Evolutionary conservation across 139 green algal species (phyloP), one percentile per base, ranked within the genome.

Genomic region (Nannochloris sp.): DNA sequence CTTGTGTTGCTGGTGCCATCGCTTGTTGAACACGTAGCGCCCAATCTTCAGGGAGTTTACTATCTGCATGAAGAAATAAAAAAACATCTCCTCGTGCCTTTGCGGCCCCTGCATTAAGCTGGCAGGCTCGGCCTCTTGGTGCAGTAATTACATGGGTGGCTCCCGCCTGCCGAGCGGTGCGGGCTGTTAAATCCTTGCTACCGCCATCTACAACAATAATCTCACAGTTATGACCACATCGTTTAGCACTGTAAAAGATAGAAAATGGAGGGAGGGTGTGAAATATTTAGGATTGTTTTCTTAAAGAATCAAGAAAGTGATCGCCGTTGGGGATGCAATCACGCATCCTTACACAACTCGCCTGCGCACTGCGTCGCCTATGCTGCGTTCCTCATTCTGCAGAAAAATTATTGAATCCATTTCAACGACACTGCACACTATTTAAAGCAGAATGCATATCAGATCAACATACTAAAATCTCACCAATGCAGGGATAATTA

Each of bases 11-110:
- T 38, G 3, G 14, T 7, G 51, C 12, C 10, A 59, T 10, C 9
- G 51, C 10, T 12, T 34, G 9, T 29, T 29, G 14, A 7, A 65
- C 7, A 14, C 53, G 13, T 34, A 65, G 14, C 14, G 7, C 19
- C 5, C 72, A 87, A 31, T 53, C 9, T 0, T 29, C 10, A 4
- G 85, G 82, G 37, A 89, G 60, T 38, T 47, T 60, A 6, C 68
- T 81, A 71, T 91, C 85, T 31, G 72, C 77, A 70, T 91, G 85
- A 31, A 89, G 67, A 69, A 91, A 91, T 3, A 89, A n/a, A 36
- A 87, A 27, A 25, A 73, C 35, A 53, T 87, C 69, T 14, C 75
- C 72, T 4, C 38, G 60, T 29, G 70, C 67, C 1, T 42, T 54
- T 0, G 44, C 58, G 67, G 65, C 82, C 5, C 82, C 85, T 3